Base-by-base conservation (phyloP, 2,329 filamentous ascomycete species). In the Aspergillus brasiliensis region DNA sequence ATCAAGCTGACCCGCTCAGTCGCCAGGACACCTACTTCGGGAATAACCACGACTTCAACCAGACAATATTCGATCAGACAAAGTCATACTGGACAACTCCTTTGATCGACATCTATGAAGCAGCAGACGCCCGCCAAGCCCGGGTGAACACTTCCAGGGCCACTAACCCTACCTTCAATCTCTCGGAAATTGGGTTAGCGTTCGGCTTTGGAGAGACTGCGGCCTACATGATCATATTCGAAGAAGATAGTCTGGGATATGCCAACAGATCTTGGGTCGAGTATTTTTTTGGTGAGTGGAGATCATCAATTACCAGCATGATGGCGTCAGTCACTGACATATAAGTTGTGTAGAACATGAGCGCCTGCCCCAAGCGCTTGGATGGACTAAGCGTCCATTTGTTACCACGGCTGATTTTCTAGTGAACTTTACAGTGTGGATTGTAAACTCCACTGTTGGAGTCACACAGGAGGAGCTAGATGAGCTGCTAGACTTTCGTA, bases 1-100 rank as follows among this genome's bases (percentile, higher is more conserved):
- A 13, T 19, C 37, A 38, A 21, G 40, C 25, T 58, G 13, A 8
- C 8, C n/a, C 2, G n/a, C 10, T 1, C 25, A 64, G 60, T 38
- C 62, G 62, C 31, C 58, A 57, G 11, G 62, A 64, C n/a, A 52
- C 52, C 1, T 64, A 62, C 56, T 64, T 64, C 17, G 60, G 57
- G 11, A 51, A 64, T 40, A 58, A 58, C 13, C 62, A 61, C 40
- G 53, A 54, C 13, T 64, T 64, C 58, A 64, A 64, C 46, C 58
- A 57, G 15, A 64, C 56, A 17, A 58, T 64, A 19, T 64, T 61
- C 60, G 53, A 52, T 8, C 57, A 64, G 46, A 64, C 62, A 13
- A 51, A 44, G 1, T 57, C 52, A 5, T 62, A 64, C 52, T 64
- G 62, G 49, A 60, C 60, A 11, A 48, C 28, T 15, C 47, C 57